Evolutionary conservation across 441 rosid genomes (phyloP).

Genomic region (Viola pubescens): DNA sequence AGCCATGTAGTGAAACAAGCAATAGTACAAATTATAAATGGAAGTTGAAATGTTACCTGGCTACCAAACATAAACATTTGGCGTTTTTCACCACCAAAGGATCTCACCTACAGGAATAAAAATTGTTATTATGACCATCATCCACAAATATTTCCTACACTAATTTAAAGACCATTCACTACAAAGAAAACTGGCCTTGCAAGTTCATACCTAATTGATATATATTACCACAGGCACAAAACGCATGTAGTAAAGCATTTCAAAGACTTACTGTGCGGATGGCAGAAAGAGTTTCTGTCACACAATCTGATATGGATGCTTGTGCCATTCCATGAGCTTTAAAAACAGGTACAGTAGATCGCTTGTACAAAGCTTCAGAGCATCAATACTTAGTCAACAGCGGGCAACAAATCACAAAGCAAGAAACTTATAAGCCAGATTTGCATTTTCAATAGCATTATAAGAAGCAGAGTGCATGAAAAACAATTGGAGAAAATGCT

Average conservation of each 20-base stretch:
- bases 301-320: conserved; percentile 88
- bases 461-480: conserved; percentile 6
- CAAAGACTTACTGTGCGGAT: conserved; percentile 71
- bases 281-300: conserved; percentile 88
- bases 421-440: background rate
- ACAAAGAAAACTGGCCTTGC: conserved; percentile 5
- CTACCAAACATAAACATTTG: conserved; percentile 81
- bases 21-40: background rate
- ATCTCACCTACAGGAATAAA: conserved; percentile 62
- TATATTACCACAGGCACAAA: background rate
- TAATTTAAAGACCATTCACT: conserved; percentile 3
- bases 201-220: background rate
- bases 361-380: conserved; percentile 63
- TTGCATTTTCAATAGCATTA: conserved; percentile 1
- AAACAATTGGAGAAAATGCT: background rate
- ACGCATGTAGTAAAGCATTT: conserved; percentile 1
- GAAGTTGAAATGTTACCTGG: conserved; percentile 40
- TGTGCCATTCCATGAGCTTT: conserved; percentile 81
- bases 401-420: conserved; percentile 18
- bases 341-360: conserved; percentile 78
- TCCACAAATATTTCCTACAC: background rate
- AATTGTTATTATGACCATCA: conserved; percentile 13
- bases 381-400: conserved; percentile 24
- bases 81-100: conserved; percentile 87
- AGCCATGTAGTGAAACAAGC: background rate